A percentile compares a stretch with the other conserved stretches of the same genome.
These are phyloP conservation scores for Marasmius tenuissimus DNA, from an alignment of 1,284 basidiomycete genomes.

Conservation along the genomic window DNA sequence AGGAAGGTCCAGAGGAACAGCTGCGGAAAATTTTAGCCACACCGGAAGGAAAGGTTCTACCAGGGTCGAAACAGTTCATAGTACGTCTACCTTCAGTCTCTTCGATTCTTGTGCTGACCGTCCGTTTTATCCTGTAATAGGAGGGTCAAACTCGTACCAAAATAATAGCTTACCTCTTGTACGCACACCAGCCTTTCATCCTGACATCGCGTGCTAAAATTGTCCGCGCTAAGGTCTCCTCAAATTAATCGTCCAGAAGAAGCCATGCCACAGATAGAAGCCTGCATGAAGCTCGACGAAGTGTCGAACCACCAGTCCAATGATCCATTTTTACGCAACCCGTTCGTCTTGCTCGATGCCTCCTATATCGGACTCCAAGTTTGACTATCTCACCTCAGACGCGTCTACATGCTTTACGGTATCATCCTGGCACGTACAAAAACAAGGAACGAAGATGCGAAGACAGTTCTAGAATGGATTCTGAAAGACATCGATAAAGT, in stretches of 20 bases:
- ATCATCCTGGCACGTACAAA: background rate
- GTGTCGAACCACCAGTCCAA: background rate
- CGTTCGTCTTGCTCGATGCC: background rate
- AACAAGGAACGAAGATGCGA: background rate
- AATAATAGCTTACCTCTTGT: background rate
- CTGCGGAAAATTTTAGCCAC: background rate
- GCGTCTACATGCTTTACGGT: background rate
- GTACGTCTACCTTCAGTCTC: background rate
- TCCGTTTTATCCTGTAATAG: background rate
- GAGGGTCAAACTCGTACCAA: background rate
- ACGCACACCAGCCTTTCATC: no score
- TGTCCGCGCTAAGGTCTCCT: background rate
- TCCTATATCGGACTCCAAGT: background rate
- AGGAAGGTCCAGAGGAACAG: background rate
- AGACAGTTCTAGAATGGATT: background rate
- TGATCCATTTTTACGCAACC: background rate
- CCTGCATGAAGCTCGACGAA: background rate
- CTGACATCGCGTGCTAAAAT: background rate
- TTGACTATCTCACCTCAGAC: background rate
- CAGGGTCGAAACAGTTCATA: background rate
- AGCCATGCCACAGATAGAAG: background rate
- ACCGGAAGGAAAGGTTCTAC: background rate
- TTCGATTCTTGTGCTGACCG: background rate
- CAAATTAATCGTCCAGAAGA: background rate
- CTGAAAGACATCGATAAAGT: background rate